A percentile compares a stretch with the other conserved stretches of the same genome.
Evolutionary conservation across 2,329 filamentous ascomycete genomes (phyloP).

Genomic region (Sarocladium strictum): DNA sequence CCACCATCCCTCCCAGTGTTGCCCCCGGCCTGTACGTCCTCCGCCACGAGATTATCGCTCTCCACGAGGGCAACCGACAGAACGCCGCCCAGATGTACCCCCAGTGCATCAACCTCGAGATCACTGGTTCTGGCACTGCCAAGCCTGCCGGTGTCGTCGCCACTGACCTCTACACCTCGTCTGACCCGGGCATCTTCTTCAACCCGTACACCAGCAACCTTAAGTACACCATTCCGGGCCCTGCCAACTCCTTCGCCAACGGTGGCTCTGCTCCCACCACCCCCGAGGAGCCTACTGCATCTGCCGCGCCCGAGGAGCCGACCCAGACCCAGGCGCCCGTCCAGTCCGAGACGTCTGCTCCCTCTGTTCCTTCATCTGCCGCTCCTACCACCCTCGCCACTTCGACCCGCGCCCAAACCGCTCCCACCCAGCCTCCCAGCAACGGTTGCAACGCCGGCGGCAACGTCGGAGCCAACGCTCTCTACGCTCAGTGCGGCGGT

Average conservation of each 20-base stretch:
- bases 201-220: conserved; percentile 18
- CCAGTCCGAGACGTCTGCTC: too few species aligned
- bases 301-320: conserved; percentile 5
- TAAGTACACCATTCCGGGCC: conserved; percentile 17
- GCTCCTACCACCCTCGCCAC: conserved; percentile 3
- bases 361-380: not conserved
- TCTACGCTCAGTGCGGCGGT: conserved; percentile 20
- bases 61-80: conserved; percentile 33
- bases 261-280: conserved; percentile 12
- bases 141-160: conserved; percentile 23
- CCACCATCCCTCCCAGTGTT: conserved; percentile 25
- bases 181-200: conserved; percentile 22
- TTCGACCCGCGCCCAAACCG: not conserved
- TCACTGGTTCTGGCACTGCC: conserved; percentile 31
- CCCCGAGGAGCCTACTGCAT: conserved; percentile 4
- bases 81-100: conserved; percentile 41
- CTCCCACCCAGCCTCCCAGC: not conserved
- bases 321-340: too few species aligned
- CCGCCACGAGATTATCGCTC: conserved; percentile 47
- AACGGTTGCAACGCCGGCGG: not conserved
- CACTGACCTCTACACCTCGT: conserved; percentile 19
- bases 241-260: conserved; percentile 11
- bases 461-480: not conserved
- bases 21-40: conserved; percentile 37
- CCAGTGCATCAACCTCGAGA: conserved; percentile 41